Percentiles rank a stretch among this genome's conserved stretches.
phyloP scores from a whole-genome alignment of 257 asterid genomes.

The Fraxinus excelsior region DNA sequence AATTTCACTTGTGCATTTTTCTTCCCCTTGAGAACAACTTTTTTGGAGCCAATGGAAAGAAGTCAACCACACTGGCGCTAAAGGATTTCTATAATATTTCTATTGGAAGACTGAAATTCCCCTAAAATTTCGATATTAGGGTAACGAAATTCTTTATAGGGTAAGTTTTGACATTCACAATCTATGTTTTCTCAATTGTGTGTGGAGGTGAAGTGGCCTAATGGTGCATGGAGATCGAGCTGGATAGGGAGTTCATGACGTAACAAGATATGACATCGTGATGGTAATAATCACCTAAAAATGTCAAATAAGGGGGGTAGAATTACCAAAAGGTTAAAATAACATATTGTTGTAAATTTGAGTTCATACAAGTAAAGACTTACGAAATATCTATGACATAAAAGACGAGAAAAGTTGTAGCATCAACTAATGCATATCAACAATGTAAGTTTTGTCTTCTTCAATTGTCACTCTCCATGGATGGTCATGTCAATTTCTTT shows the following conservation, averaged over 20 bases:
- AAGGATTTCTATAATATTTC: background rate
- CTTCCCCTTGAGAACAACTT: background rate
- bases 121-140: too few species aligned
- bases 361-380: too few species aligned
- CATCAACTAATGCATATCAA: too few species aligned
- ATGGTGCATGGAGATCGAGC: background rate
- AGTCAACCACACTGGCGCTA: constrained; percentile 10
- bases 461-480: background rate
- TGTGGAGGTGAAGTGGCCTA: background rate
- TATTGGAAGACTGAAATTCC: too few species aligned
- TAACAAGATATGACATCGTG: too few species aligned
- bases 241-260: background rate
- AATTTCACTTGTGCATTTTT: background rate
- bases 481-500: background rate
- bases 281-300: background rate
- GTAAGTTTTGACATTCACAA: too few species aligned
- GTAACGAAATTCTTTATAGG: background rate
- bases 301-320: background rate
- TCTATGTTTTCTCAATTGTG: background rate
- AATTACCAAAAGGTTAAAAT: too few species aligned
- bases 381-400: background rate
- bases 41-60: constrained; percentile 22
- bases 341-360: too few species aligned
- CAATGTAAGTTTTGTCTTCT: too few species aligned
- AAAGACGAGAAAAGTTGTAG: too few species aligned